phyloP scores from a whole-genome alignment of 495 filamentous ascomycete genomes.

The Podospora pseudopauciseta region DNA sequence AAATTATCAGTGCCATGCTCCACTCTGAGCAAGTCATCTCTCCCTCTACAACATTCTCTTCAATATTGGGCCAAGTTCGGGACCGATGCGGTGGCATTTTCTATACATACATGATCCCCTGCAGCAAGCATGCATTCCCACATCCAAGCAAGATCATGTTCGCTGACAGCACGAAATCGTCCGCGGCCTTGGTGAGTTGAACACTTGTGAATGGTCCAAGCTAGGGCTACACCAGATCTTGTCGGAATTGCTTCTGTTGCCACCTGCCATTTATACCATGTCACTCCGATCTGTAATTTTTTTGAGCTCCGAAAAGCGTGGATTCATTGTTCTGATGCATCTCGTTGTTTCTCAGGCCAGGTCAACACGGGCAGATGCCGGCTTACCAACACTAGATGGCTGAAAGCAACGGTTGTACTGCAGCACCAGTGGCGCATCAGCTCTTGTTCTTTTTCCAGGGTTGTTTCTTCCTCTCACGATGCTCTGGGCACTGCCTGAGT shows the following conservation, averaged over 20 bases:
- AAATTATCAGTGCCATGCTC: not conserved
- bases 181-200: not conserved
- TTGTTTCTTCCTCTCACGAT: not conserved
- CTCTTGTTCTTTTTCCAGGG: not conserved
- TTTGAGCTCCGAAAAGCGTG: not conserved
- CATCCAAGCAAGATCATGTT: not conserved
- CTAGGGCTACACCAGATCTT: not conserved
- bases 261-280: not conserved
- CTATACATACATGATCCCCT: not conserved
- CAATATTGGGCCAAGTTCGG: not conserved
- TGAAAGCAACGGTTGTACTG: not conserved
- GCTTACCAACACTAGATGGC: not conserved
- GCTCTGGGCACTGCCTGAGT: not conserved
- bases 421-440: conserved; percentile 2
- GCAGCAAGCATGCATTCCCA: not conserved
- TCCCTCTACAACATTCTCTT: not conserved
- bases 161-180: not conserved
- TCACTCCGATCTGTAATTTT: not conserved
- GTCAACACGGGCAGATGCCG: not conserved
- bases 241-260: not conserved
- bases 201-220: not conserved
- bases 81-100: not conserved
- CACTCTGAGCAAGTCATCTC: not conserved
- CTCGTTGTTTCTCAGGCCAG: not conserved
- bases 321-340: not conserved